A percentile compares a stretch with the other conserved stretches of the same genome.
These are phyloP conservation scores for Tolypocladium pustulatum DNA, from an alignment of 2,329 filamentous ascomycete genomes.

Conservation along the genomic window DNA sequence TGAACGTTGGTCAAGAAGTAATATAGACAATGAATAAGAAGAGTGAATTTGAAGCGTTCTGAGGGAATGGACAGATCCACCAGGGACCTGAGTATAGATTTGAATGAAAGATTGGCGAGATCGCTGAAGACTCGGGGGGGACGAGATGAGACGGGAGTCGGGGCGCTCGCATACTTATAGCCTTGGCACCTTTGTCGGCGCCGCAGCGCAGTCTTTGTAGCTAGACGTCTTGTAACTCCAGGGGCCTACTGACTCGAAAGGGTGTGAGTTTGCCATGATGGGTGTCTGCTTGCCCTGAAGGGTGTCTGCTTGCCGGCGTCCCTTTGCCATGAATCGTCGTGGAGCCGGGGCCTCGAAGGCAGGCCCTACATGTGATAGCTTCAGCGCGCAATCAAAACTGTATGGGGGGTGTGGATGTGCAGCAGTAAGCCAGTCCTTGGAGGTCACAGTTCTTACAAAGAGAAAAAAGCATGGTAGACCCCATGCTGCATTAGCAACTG, in stretches of 20 bases:
- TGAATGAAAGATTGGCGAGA: not conserved
- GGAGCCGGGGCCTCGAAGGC: not conserved
- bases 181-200: not conserved
- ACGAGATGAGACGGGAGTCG: not conserved
- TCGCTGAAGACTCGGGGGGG: not conserved
- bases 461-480: not conserved
- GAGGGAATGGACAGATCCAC: conserved; percentile 1
- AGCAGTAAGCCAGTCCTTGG: not conserved
- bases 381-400: not conserved
- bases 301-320: not conserved
- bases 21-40: not conserved
- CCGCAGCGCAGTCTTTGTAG: not conserved
- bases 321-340: not conserved
- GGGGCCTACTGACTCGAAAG: not conserved
- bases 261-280: not conserved
- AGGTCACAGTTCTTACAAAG: not conserved
- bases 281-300: not conserved
- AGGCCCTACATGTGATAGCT: not conserved
- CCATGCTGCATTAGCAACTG: not conserved
- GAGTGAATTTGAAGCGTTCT: not conserved
- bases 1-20: not conserved
- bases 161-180: not conserved
- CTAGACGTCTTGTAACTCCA: not conserved
- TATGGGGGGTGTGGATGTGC: not conserved
- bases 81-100: not conserved